Base-by-base conservation (phyloP, 345 rosid species). In the Populus simonii region DNA sequence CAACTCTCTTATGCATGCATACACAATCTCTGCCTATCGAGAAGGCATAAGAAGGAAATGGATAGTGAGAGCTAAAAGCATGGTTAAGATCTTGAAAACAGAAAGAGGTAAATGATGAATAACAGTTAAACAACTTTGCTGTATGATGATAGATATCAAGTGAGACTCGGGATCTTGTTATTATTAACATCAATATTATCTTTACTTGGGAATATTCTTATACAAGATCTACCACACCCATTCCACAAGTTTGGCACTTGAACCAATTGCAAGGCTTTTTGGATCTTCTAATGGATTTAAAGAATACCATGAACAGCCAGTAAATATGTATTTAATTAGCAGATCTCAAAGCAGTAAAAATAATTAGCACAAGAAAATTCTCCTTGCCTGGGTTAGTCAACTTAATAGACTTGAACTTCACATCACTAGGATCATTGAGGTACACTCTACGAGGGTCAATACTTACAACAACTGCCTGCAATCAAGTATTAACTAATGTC, bases 381-480 rank as follows among this genome's bases (percentile, higher is more conserved):
- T 66, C 22, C 9, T 84, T 83, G 94, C 99, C 99, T 82, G 89
- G 92, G 74, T 87, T 83, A 73, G 96, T 80, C 75, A 92, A 73
- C 86, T 74, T 85, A 57, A 88, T 79, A 71, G 91, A 83, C 83
- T 88, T 89, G 88, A 91, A 91, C 76, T 85, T 87, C 82, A 92
- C 95, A 80, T 94, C 97, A 75, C 71, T 80, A 49, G 98, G 94
- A 88, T 76, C 81, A 51, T 78, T 89, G 67, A 93, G 84, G 78
- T 92, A 91, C 33, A 96, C 90, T 85, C 98, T 85, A 72, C 93
- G 97, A 80, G 97, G 98, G 87, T 94, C 99, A 76, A 96, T 94
- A 83, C 99, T 96, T 57, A 96, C 93, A 78, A 96, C 99, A 71
- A 94, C 99, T 43, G 99, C 99, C 99, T 94, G 91, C 70, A 80